These are phyloP conservation scores for Dothideomycetes sp. DNA, from an alignment of 2,329 filamentous ascomycete genomes.

Conservation along the genomic window DNA sequence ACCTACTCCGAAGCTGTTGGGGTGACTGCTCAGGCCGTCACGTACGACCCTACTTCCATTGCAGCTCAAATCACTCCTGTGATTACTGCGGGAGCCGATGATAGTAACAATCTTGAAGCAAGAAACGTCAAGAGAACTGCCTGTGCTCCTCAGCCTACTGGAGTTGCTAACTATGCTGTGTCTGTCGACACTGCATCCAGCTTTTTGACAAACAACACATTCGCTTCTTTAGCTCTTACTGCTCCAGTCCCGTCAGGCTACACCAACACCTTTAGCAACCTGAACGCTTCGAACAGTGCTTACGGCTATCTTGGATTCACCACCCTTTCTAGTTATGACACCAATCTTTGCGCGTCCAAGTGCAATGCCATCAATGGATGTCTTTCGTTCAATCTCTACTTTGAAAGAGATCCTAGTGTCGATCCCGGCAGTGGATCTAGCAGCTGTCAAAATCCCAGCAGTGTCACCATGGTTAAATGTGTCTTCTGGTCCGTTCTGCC, in stretches of 20 bases:
- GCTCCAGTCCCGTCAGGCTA: slow-evolving; percentile 17
- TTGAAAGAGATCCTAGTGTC: slow-evolving; percentile 16
- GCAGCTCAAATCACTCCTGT: slow-evolving; percentile 16
- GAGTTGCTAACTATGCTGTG: slow-evolving; percentile 13
- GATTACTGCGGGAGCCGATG: slow-evolving; percentile 9
- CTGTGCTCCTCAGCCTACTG: slow-evolving; percentile 15
- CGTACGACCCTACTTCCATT: slow-evolving; percentile 18
- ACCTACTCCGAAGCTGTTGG: slow-evolving; percentile 10
- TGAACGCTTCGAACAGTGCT: slow-evolving; percentile 15
- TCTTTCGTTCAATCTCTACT: slow-evolving; percentile 17
- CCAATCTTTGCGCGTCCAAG: slow-evolving; percentile 10
- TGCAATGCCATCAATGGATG: slow-evolving; percentile 15
- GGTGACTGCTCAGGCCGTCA: slow-evolving; percentile 16
- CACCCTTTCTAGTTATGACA: slow-evolving; percentile 10
- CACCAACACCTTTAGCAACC: slow-evolving; percentile 16
- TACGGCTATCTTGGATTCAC: slow-evolving; percentile 16
- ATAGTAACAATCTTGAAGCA: slow-evolving; percentile 3
- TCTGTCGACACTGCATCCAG: slow-evolving; percentile 16
- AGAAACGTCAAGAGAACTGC: slow-evolving; percentile 11
- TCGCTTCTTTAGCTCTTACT: slow-evolving; percentile 15
- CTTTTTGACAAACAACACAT: slow-evolving; percentile 15
- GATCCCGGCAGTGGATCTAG: slow-evolving; percentile 13
- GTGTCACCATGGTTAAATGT: slow-evolving; percentile 16
- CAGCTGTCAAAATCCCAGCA: slow-evolving; percentile 15
- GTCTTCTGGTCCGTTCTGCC: slow-evolving; percentile 17